Conservation (phyloP, 768 basidiomycete genomes). For the Xerocomus potaroensis region DNA sequence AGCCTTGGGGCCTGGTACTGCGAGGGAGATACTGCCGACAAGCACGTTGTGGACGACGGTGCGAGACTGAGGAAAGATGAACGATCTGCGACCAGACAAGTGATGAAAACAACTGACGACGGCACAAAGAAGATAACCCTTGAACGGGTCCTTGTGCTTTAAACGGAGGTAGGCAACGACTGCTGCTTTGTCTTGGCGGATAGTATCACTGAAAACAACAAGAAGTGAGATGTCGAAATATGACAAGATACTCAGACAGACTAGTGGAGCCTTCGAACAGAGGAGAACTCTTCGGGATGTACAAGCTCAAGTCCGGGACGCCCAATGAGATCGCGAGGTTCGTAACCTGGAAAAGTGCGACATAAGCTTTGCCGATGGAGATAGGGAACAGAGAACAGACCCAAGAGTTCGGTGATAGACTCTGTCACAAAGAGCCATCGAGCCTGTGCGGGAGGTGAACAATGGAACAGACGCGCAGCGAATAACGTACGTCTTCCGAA, state of each 20-base stretch:
- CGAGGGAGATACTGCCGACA: constrained; percentile 77
- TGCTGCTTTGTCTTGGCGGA: constrained; percentile 74
- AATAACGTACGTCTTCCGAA: constrained; percentile 54
- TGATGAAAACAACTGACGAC: constrained; percentile 48
- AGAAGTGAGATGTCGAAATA: background rate
- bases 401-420: constrained; percentile 62
- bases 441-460: constrained; percentile 38
- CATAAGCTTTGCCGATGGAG: background rate
- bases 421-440: constrained; percentile 65
- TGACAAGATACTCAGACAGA: constrained; percentile 22
- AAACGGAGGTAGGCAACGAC: constrained; percentile 74
- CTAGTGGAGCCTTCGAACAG: constrained; percentile 70
- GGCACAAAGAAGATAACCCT: constrained; percentile 70
- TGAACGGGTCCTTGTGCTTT: constrained; percentile 73
- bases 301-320: constrained; percentile 69
- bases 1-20: constrained; percentile 67
- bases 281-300: constrained; percentile 73
- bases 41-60: constrained; percentile 71
- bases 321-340: constrained; percentile 68
- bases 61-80: constrained; percentile 38
- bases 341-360: constrained; percentile 50
- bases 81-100: background rate
- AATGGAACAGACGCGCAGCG: background rate
- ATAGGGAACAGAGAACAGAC: constrained; percentile 27
- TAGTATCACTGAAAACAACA: constrained; percentile 54